phyloP scores from a whole-genome alignment of 768 basidiomycete species.

The Coprinellus micaceus region DNA sequence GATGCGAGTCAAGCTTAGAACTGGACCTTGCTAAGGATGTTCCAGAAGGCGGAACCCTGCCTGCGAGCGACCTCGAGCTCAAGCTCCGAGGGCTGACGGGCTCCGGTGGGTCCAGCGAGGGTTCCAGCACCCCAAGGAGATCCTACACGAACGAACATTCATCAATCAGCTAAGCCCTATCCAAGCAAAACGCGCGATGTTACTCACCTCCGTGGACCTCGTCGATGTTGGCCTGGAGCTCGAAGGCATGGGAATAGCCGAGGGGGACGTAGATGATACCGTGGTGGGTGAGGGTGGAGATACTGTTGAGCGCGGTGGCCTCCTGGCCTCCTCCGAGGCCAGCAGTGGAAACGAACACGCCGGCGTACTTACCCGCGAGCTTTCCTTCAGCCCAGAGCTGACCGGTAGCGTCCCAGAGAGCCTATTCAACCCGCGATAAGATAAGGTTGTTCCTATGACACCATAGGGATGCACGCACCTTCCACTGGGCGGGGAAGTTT shows the following conservation, averaged over 20 bases:
- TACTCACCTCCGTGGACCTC: constrained; percentile 58
- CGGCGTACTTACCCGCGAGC: constrained; percentile 71
- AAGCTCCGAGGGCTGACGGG: constrained; percentile 43
- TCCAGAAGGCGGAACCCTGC: constrained; percentile 55
- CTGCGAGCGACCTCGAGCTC: constrained; percentile 49
- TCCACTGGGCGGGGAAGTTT: constrained; percentile 65
- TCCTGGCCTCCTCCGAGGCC: constrained; percentile 83
- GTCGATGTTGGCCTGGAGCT: constrained; percentile 33
- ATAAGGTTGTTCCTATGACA: neutral
- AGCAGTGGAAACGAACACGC: constrained; percentile 70
- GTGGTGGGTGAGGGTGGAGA: constrained; percentile 67
- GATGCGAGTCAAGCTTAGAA: constrained; percentile 7
- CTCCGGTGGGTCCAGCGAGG: constrained; percentile 42
- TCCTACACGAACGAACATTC: constrained; percentile 32
- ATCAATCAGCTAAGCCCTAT: neutral
- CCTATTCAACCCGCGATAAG: constrained; percentile 27
- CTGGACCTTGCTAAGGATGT: constrained; percentile 27
- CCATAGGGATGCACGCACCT: constrained; percentile 15
- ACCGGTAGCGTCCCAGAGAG: constrained; percentile 78
- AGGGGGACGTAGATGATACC: constrained; percentile 71
- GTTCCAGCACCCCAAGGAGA: constrained; percentile 79
- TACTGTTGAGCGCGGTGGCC: constrained; percentile 43
- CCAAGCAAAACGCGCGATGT: neutral
- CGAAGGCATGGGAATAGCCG: constrained; percentile 55
- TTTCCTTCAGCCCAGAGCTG: constrained; percentile 55